These are phyloP conservation scores for Lenwebbia sp. DNA, from an alignment of 345 rosid genomes.

Conservation along the genomic window DNA sequence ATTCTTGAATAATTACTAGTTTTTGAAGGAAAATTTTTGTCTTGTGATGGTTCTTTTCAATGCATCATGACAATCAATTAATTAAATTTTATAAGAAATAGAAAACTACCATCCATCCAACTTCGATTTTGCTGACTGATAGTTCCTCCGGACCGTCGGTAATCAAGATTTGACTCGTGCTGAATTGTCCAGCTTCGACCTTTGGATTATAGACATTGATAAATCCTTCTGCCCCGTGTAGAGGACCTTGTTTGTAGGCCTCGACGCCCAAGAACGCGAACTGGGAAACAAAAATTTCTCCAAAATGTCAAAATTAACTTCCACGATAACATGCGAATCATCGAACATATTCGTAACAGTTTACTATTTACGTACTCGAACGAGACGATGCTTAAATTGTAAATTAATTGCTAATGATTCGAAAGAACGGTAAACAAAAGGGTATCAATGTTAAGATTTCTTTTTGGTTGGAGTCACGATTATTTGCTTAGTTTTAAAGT, in stretches of 20 bases:
- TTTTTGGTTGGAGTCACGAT: not conserved
- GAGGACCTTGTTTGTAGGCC: not conserved
- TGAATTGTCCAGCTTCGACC: not conserved
- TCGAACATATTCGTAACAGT: not conserved
- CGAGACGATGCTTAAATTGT: not conserved
- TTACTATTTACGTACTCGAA: not conserved
- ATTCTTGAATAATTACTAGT: not conserved
- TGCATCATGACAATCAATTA: not conserved
- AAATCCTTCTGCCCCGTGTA: not conserved
- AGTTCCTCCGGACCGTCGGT: not conserved
- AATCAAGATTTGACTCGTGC: not conserved
- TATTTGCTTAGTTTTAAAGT: not conserved
- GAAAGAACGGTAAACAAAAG: not conserved
- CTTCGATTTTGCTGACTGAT: not conserved
- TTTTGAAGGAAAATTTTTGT: not conserved
- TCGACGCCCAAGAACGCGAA: not conserved
- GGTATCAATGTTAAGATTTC: not conserved
- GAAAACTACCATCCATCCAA: not conserved
- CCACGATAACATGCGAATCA: not conserved
- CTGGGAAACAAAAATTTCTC: not conserved
- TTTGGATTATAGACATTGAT: not conserved
- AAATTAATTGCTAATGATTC: not conserved
- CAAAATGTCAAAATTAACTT: not conserved
- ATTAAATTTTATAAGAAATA: not conserved
- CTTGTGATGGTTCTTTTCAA: not conserved